Base-by-base conservation (phyloP, 805 yeast genomes). In the Saccharomycopsis sp. region DNA sequence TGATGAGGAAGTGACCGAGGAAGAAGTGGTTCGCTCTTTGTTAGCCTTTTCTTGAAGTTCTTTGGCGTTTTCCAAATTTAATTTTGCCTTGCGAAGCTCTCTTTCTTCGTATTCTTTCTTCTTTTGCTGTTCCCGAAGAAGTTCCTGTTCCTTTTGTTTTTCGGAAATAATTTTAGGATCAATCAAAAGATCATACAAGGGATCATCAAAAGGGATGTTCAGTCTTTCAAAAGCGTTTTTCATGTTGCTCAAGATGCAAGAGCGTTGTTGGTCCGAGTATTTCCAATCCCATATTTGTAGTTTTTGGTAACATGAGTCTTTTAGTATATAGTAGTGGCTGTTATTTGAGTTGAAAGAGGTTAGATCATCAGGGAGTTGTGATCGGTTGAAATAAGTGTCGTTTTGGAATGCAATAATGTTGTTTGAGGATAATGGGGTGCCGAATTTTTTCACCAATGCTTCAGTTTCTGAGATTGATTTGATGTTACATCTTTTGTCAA, bases 201-300 rank as follows among this genome's bases (percentile, higher is more conserved):
- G 50, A 29, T 47, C 48, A 18, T 33, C 16, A 4, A 5, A 22
- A 5, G 42, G 26, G 2, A 44, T 15, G 12, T 38, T 23, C 13
- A 47, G 13, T 18, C 50, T 15, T 16, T 41, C 40, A 31, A 47
- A 47, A 9, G 48, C 42, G 5, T 39, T 34, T 5, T 13, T 18
- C 41, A 47, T 39, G 27, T 44, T 47, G 12, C 22, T 33, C 33
- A 41, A 30, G 16, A 47, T 34, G 21, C 22, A 15, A 8, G 25
- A 25, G 25, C 46, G 19, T 16, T 38, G 33, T 15, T 6, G 13
- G 3, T 26, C n/a, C 16, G 33, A 20, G 30, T 47, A 47, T 19
- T 27, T 37, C 48, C 48, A 47, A 9, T 41, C 32, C 50, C 50
- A 47, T 9, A 47, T 26, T 12, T 34, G 38, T 21, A 47, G 20